Base-by-base conservation (phyloP, 2,329 filamentous ascomycete genomes). In the Fusarium sp. region DNA sequence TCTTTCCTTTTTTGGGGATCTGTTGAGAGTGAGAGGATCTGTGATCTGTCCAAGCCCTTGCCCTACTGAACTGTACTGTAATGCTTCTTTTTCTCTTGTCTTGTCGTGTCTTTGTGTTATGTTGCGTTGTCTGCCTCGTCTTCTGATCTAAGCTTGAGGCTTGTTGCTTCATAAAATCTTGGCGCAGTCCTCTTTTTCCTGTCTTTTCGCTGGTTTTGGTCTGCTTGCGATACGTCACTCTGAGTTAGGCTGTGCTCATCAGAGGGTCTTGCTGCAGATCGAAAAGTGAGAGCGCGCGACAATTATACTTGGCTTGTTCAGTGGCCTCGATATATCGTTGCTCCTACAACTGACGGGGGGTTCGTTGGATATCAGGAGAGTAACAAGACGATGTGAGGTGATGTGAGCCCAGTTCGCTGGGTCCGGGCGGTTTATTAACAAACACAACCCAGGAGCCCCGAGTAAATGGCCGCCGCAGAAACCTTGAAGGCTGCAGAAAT, bases 291-390 rank as follows among this genome's bases (percentile, higher is more conserved):
- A 62, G 64, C 62, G 59, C 71, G 68, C 65, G 65, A 67, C 75
- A 72, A 73, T 66, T 75, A 73, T 71, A 72, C 34, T 53, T 43
- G 24, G 34, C 50, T 53, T 20, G 50, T 53, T 61, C 52, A 62
- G 47, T 22, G 57, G 72, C 70, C 57, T 74, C 43, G 56, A 59
- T 58, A 60, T 55, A 29, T 24, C 32, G 68, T 74, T 73, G 72
- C 70, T 74, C 63, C 59, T 66, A 68, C 69, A 63, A 66, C 67
- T 69, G 71, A 69, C 65, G 53, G 67, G 74, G 40, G 32, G 24
- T 51, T 70, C 53, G 61, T 53, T 70, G 27, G 61, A 66, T 68
- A 75, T 76, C 74, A 76, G 74, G 74, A 75, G 74, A 76, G 74
- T 55, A 51, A 66, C 30, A 49, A 73, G 70, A 62, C 63, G 60